Conservation (phyloP, 2,329 filamentous ascomycete species). For the Claviceps capensis region DNA sequence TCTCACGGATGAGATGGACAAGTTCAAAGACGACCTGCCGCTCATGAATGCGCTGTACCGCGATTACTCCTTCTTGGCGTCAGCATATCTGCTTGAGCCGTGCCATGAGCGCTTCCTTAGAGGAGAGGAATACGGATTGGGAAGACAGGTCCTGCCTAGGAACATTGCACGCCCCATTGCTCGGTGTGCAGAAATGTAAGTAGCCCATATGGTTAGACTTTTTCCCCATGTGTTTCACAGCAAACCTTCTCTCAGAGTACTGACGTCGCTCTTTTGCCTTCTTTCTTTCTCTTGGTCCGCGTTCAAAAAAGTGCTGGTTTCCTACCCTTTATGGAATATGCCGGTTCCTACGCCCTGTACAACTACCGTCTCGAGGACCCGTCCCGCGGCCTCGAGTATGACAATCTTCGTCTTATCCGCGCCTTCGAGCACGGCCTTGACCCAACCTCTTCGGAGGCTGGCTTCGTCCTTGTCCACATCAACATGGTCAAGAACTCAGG, state of each 20-base stretch:
- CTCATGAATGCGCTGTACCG: conserved; percentile 77
- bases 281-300: neutral
- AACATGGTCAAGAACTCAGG: conserved; percentile 89
- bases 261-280: neutral
- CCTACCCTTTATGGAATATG: conserved; percentile 86
- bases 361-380: conserved; percentile 51
- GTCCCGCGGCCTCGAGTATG: conserved; percentile 41
- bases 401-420: conserved; percentile 69
- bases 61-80: conserved; percentile 84
- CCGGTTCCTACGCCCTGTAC: conserved; percentile 53
- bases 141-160: conserved; percentile 56
- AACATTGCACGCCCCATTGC: conserved; percentile 71
- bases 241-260: neutral
- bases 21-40: conserved; percentile 58
- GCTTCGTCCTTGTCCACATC: conserved; percentile 90
- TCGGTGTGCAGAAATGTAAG: conserved; percentile 73
- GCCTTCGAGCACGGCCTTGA: conserved; percentile 87
- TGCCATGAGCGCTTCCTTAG: conserved; percentile 64
- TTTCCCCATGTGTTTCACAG: neutral
- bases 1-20: conserved; percentile 58
- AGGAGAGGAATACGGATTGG: conserved; percentile 66
- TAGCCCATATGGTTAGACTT: conserved; percentile 12
- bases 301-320: conserved; percentile 44
- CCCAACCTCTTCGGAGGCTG: conserved; percentile 76
- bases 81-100: conserved; percentile 80